Percentiles rank a stretch among this genome's conserved stretches.
Conservation (phyloP, 768 basidiomycete species). For the Pluteus cervinus region DNA sequence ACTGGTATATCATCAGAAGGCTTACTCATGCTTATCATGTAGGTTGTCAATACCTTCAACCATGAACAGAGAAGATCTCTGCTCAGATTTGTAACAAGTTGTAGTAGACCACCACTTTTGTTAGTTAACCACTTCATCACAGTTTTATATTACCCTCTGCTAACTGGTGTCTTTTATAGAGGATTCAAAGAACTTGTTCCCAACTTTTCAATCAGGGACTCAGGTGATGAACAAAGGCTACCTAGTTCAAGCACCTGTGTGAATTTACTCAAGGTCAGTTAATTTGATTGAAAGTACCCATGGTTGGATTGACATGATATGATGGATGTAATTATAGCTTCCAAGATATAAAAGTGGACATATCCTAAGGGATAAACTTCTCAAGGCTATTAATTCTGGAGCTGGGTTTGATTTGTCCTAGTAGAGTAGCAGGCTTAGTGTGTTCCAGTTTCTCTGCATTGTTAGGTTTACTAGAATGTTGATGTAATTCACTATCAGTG, state of each 20-base stretch:
- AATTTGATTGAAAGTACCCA: not conserved
- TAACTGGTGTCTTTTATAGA: constrained; percentile 25
- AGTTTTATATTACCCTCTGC: not conserved
- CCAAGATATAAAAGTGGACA: constrained; percentile 62
- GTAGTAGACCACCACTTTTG: constrained; percentile 84
- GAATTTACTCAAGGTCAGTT: constrained; percentile 77
- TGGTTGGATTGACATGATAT: not conserved
- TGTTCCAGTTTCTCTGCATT: too few relatives aligned
- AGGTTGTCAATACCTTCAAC: constrained; percentile 76
- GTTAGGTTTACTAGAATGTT: too few relatives aligned
- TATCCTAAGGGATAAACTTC: constrained; percentile 64
- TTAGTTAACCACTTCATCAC: constrained; percentile 29
- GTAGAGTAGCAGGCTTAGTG: too few relatives aligned
- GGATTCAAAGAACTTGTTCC: constrained; percentile 87
- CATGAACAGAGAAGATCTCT: constrained; percentile 75
- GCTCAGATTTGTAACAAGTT: constrained; percentile 90
- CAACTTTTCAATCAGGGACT: constrained; percentile 82
- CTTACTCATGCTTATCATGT: constrained; percentile 2
- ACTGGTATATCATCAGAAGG: not conserved
- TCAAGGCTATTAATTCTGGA: constrained; percentile 81
- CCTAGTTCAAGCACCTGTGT: constrained; percentile 85
- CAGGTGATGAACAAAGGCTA: constrained; percentile 65
- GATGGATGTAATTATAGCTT: constrained; percentile 35
- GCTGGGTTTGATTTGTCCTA: constrained; percentile 93
- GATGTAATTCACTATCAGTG: too few relatives aligned